Evolutionary conservation across 2,329 filamentous ascomycete species (phyloP).

Genomic region (Thielaviopsis populi): DNA sequence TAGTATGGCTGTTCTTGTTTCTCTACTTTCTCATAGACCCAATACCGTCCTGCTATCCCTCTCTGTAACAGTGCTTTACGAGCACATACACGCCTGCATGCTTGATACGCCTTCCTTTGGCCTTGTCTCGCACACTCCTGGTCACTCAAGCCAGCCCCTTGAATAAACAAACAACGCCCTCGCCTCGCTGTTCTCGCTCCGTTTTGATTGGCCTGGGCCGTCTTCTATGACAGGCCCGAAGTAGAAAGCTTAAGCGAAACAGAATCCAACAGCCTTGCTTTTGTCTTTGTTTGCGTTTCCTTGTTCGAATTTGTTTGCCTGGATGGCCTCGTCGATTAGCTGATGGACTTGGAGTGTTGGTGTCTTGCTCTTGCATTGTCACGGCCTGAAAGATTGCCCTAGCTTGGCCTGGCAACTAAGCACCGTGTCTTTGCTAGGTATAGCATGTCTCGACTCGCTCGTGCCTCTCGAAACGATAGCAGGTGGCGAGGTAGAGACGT

Average conservation of each 20-base stretch:
- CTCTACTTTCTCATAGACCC: not conserved
- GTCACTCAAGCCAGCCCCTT: not conserved
- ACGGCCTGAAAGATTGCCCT: not conserved
- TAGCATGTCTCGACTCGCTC: too few relatives aligned
- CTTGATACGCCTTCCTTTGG: not conserved
- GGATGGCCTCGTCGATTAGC: too few relatives aligned
- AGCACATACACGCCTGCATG: not conserved
- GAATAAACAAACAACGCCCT: not conserved
- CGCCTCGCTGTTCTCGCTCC: too few relatives aligned
- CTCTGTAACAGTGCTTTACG: not conserved
- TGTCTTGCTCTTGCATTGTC: too few relatives aligned
- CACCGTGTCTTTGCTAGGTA: too few relatives aligned
- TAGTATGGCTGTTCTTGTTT: not conserved
- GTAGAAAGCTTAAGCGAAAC: constrained; percentile 1
- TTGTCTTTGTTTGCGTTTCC: not conserved
- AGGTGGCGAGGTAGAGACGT: too few relatives aligned
- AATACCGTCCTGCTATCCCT: not conserved
- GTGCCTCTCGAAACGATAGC: too few relatives aligned
- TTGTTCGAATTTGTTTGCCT: not conserved
- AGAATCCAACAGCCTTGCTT: not conserved
- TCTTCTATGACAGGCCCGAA: not conserved
- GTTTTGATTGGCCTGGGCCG: not conserved
- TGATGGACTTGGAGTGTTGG: too few relatives aligned
- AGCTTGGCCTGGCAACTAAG: not conserved
- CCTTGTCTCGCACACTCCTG: not conserved